These are phyloP conservation scores for Echites panduratus DNA, from an alignment of 257 asterid genomes.

Conservation along the genomic window DNA sequence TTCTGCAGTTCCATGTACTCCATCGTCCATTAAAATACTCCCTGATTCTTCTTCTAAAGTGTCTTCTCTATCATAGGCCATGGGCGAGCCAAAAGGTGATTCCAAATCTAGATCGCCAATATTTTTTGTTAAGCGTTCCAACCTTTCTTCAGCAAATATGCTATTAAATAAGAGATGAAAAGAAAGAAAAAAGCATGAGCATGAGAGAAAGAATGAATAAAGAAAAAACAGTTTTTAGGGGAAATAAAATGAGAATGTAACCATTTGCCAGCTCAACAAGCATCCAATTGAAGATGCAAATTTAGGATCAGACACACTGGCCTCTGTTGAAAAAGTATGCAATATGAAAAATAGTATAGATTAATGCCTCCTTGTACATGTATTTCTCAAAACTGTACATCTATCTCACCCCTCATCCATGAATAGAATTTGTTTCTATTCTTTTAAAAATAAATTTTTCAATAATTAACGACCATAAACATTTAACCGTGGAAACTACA, in stretches of 20 bases:
- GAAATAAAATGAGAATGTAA: not conserved
- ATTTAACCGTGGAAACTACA: not conserved
- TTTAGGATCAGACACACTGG: not conserved
- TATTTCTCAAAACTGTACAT: not conserved
- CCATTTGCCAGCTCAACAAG: not conserved
- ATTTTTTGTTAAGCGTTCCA: slow-evolving; percentile 76
- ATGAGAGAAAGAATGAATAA: not conserved
- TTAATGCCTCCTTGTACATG: not conserved
- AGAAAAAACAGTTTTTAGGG: not conserved
- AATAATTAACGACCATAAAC: not conserved
- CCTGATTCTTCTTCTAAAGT: slow-evolving; percentile 40
- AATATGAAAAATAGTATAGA: not conserved
- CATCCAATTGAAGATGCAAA: not conserved
- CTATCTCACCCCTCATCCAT: not conserved
- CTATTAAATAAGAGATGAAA: slow-evolving; percentile 38
- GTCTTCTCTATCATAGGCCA: slow-evolving; percentile 38
- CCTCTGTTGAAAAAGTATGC: not conserved
- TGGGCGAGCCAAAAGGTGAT: slow-evolving; percentile 33
- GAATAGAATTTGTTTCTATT: not conserved
- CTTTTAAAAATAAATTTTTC: not conserved
- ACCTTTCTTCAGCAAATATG: slow-evolving; percentile 88
- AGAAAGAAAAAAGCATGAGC: not conserved
- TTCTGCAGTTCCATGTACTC: slow-evolving; percentile 37
- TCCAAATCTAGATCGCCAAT: slow-evolving; percentile 57
- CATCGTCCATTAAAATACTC: slow-evolving; percentile 35